Evolutionary conservation across 306 rosid genomes (phyloP), one percentile per base, ranked within the genome.

Genomic region (Lathyrus sativus): DNA sequence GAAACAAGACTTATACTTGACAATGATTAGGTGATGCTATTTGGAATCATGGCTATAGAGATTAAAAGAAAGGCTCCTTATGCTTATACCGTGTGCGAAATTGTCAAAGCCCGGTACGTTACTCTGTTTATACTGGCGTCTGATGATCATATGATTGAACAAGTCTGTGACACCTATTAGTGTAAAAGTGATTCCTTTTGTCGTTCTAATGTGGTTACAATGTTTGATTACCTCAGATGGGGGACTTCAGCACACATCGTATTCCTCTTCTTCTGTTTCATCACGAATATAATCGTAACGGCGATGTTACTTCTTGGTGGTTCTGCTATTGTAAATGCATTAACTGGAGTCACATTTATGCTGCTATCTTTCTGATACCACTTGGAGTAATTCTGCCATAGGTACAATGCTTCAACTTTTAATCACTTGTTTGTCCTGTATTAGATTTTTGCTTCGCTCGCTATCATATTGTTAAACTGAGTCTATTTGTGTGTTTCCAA

Each of bases 261-360:
- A 57, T 89, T 92, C 80, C 95, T 89, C 57, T 62, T 68, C 42
- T 92, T 92, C 87, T 92, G 96, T 85, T 84, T 89, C 53, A 42
- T 92, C 88, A 92, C 96, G 15, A 92, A 92, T 43, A 84, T 92
- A 39, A 87, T 87, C 48, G 98, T 92, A 4, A 92, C 92, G 0
- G 96, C 98, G 39, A 92, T 92, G 98, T 78, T 92, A 74, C 92
- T 92, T 17, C 98, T 92, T 3, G 98, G 98, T 31, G 98, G 98
- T 64, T 92, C 96, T 35, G 98, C 96, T 0, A 96, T 89, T 65
- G 95, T 89, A 43, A 87, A 87, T 73, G 98, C 96, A 24, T 89
- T 92, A 58, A 89, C 96, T n/a, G n/a, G n/a, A n/a, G n/a, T n/a
- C n/a, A n/a, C n/a, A n/a, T n/a, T n/a, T n/a, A n/a, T n/a, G n/a